A percentile compares a stretch with the other conserved stretches of the same genome.
These are phyloP conservation scores for Pythium coloratum DNA, from an alignment of 352 stramenopile species.

Conservation along the genomic window DNA sequence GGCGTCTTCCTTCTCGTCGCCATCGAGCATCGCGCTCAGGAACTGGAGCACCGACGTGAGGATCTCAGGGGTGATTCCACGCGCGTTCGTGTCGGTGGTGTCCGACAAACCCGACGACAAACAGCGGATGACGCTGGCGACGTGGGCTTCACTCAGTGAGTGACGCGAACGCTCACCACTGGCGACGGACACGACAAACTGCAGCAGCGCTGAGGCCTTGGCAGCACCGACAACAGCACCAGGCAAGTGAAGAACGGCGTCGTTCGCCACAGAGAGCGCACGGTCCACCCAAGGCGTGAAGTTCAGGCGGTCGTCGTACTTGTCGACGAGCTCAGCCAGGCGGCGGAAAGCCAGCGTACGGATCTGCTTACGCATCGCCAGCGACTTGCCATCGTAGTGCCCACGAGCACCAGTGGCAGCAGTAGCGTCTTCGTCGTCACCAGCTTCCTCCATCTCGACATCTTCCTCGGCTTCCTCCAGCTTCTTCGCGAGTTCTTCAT, in stretches of 20 bases:
- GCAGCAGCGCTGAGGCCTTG: slow-evolving; percentile 77
- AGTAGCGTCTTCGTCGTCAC: slow-evolving; percentile 20
- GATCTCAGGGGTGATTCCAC: slow-evolving; percentile 65
- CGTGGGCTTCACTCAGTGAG: slow-evolving; percentile 36
- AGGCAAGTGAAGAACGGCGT: slow-evolving; percentile 67
- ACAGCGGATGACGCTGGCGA: slow-evolving; percentile 64
- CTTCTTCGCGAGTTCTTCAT: slow-evolving; percentile 31
- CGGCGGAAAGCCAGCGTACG: slow-evolving; percentile 77
- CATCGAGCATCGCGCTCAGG: slow-evolving; percentile 75
- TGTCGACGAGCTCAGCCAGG: slow-evolving; percentile 72
- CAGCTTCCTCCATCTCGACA: slow-evolving; percentile 27
- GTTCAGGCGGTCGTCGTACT: slow-evolving; percentile 69
- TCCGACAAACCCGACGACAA: slow-evolving; percentile 55
- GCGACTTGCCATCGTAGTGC: slow-evolving; percentile 16
- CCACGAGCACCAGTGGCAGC: slow-evolving; percentile 6
- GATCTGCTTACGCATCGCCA: slow-evolving; percentile 75
- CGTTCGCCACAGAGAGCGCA: slow-evolving; percentile 44
- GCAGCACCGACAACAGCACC: slow-evolving; percentile 69
- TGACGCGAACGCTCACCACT: slow-evolving; percentile 41
- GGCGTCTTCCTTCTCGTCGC: slow-evolving; percentile 46
- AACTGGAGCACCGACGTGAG: slow-evolving; percentile 76
- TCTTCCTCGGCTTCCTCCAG: slow-evolving; percentile 27
- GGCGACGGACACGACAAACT: slow-evolving; percentile 69
- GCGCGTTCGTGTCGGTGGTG: slow-evolving; percentile 27
- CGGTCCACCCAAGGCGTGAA: slow-evolving; percentile 65